phyloP scores from a whole-genome alignment of 2,329 filamentous ascomycete genomes.

The Fusarium marasasianum region DNA sequence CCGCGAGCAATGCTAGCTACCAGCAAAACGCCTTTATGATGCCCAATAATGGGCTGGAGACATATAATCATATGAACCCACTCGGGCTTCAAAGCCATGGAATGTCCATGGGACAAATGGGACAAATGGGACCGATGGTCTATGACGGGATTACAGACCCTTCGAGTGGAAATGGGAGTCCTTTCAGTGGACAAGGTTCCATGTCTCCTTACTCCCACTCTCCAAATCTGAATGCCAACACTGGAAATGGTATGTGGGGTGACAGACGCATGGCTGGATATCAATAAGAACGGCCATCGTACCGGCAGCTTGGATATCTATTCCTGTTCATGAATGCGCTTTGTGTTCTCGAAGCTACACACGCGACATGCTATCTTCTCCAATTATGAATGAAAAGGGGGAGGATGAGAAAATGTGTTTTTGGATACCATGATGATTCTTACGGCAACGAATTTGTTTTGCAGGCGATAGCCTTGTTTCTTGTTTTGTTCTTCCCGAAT shows the following conservation, averaged over 20 bases:
- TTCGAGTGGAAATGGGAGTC: conserved; percentile 48
- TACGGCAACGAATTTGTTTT: conserved; percentile 24
- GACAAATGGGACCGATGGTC: conserved; percentile 40
- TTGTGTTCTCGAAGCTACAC: background rate
- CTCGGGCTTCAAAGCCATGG: conserved; percentile 46
- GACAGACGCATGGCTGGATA: conserved; percentile 32
- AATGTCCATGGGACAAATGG: conserved; percentile 40
- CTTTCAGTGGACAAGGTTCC: conserved; percentile 50
- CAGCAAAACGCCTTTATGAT: conserved; percentile 42
- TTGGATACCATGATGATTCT: conserved; percentile 35
- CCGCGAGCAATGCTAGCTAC: conserved; percentile 39
- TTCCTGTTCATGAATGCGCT: background rate
- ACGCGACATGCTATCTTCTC: background rate
- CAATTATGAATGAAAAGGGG: conserved; percentile 7
- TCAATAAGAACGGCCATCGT: conserved; percentile 1
- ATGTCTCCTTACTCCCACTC: conserved; percentile 49
- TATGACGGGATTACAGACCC: conserved; percentile 47
- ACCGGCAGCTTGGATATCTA: background rate
- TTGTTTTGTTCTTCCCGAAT: conserved; percentile 9
- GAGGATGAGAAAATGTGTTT: conserved; percentile 14
- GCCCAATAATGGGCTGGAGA: conserved; percentile 42
- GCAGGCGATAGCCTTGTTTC: conserved; percentile 18
- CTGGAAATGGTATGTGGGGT: conserved; percentile 28
- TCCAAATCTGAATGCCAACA: conserved; percentile 44
- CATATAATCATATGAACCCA: conserved; percentile 47